phyloP scores from a whole-genome alignment of 2,329 filamentous ascomycete species.

The Fusarium pseudocircinatum region DNA sequence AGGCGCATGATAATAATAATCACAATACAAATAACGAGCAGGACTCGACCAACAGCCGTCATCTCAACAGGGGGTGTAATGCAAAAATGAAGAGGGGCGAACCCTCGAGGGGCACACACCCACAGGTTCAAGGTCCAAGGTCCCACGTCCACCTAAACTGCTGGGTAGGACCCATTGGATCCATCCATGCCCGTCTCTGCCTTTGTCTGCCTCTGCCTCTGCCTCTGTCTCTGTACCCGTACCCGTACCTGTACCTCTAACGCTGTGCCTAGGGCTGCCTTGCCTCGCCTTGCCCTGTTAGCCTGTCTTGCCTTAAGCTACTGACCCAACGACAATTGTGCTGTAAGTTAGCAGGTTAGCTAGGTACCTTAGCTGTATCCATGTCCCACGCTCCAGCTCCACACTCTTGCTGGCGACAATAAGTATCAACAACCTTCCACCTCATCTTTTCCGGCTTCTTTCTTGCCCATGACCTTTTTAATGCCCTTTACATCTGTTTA shows the following conservation, averaged over 20 bases:
- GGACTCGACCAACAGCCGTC: slow-evolving; percentile 36
- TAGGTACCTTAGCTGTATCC: slow-evolving; percentile 14
- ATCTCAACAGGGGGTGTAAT: slow-evolving; percentile 39
- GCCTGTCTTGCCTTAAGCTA: slow-evolving; percentile 8
- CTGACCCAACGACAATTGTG: not conserved
- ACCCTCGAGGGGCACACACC: slow-evolving; percentile 41
- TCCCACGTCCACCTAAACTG: slow-evolving; percentile 21
- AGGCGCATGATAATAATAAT: slow-evolving; percentile 39
- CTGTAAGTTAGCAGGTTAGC: slow-evolving; percentile 28
- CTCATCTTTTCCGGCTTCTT: slow-evolving; percentile 37
- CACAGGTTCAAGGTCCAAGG: slow-evolving; percentile 21
- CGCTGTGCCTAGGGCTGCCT: slow-evolving; percentile 19
- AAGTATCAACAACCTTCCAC: slow-evolving; percentile 46
- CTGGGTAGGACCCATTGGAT: slow-evolving; percentile 1
- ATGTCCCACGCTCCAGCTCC: slow-evolving; percentile 39
- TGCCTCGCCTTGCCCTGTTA: not conserved
- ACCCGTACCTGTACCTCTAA: slow-evolving; percentile 21
- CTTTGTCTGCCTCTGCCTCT: not conserved
- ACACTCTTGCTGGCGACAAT: slow-evolving; percentile 44
- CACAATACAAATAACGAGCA: slow-evolving; percentile 31
- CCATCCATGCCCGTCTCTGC: slow-evolving; percentile 23
- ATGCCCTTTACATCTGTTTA: slow-evolving; percentile 8
- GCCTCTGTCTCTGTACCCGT: not conserved
- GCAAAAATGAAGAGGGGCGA: slow-evolving; percentile 24
- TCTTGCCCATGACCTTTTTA: slow-evolving; percentile 34